phyloP scores from a whole-genome alignment of 257 asterid genomes.

The Solanum arcanum region DNA sequence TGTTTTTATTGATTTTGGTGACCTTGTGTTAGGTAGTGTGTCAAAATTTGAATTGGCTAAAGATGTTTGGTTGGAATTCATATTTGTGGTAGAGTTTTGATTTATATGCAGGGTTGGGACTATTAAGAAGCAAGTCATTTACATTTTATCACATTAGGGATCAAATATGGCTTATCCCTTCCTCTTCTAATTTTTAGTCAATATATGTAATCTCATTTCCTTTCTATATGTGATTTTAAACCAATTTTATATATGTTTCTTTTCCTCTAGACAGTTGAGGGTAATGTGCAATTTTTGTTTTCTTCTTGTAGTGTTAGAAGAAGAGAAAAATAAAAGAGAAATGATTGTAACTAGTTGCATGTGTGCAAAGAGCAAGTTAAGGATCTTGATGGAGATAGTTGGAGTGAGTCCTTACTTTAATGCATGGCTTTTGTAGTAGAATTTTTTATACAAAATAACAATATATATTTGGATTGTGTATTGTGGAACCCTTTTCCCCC shows the following conservation, averaged over 20 bases:
- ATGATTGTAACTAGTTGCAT: neutral
- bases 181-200: neutral
- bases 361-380: neutral
- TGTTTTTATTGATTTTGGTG: neutral
- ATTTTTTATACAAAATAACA: neutral
- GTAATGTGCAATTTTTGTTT: neutral
- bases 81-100: neutral
- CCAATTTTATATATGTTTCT: neutral
- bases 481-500: conserved; percentile 20
- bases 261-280: neutral
- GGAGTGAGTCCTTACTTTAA: neutral
- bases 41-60: neutral
- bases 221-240: neutral
- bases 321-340: neutral
- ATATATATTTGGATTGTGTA: conserved; percentile 1
- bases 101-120: neutral
- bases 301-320: neutral
- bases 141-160: neutral
- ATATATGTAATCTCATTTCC: neutral
- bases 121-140: neutral
- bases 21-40: neutral
- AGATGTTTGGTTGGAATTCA: neutral
- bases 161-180: neutral
- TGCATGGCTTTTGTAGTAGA: neutral
- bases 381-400: conserved; percentile 2